Evolutionary conservation across 2,329 filamentous ascomycete genomes (phyloP), one percentile per base, ranked within the genome.

Genomic region (Venturia oleaginea): DNA sequence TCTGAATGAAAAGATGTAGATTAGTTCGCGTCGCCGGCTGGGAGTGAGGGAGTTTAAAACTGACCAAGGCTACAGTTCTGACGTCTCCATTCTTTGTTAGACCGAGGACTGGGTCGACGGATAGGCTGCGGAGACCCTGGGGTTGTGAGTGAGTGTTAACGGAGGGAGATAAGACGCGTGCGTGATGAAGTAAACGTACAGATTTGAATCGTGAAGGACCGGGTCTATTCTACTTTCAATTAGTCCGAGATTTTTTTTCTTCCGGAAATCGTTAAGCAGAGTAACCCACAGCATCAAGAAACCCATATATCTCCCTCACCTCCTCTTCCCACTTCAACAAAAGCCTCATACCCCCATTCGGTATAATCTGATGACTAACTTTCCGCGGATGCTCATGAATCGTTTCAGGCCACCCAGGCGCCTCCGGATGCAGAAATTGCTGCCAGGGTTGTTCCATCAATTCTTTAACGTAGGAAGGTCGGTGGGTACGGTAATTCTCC

Each of bases 261-360:
- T 19, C 8, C 27, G n/a, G n/a, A 62, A 17, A 32, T 2, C 24
- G 2, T 15, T 2, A n/a, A 46, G 7, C 6, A 11, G 22, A 24
- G 19, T 24, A 15, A 66, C 24, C 40, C 42, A 59, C 46, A n/a
- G 62, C 51, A 42, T 54, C 43, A 10, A 48, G 22, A 42, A 62
- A 46, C 10, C n/a, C 32, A 32, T 62, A 46, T 13, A 51, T 46
- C 30, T 37, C 60, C 30, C 38, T 38, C 11, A 51, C 51, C 30
- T 40, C 62, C 15, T 37, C 30, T 24, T 63, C 62, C 62, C 62
- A 63, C 11, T 59, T 40, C 27, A 59, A 32, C 1, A 63, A 10
- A 24, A 63, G 27, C n/a, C 48, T 27, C 24, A 63, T 37, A 19
- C 46, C 62, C 32, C 62, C 38, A 27, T 63, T 63, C 4, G 62